Conservation (phyloP, 352 stramenopile genomes). For the Globisporangium nunn region DNA sequence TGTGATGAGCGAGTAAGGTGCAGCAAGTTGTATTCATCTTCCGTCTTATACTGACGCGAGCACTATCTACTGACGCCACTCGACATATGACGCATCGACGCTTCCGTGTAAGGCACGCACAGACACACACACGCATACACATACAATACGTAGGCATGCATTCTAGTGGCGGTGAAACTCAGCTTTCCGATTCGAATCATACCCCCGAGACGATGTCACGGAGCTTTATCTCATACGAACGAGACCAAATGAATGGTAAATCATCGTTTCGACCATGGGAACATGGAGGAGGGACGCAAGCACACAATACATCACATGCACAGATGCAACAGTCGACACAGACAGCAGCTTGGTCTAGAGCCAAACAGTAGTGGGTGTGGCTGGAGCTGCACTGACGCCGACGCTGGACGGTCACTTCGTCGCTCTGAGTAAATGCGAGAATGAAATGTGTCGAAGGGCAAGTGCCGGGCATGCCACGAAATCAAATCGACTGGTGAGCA, state of each 20-base stretch:
- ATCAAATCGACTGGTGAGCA: too few relatives aligned
- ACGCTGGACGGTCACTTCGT: too few relatives aligned
- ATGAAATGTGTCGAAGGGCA: too few relatives aligned
- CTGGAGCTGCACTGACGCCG: too few relatives aligned
- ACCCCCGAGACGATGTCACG: constrained; percentile 13
- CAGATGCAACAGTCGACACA: background rate
- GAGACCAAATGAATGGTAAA: constrained; percentile 62
- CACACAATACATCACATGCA: background rate
- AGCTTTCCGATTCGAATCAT: constrained; percentile 55
- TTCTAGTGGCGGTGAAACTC: constrained; percentile 25
- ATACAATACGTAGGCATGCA: background rate
- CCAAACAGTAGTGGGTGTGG: too few relatives aligned
- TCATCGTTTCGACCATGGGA: constrained; percentile 29
- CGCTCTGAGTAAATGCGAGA: too few relatives aligned
- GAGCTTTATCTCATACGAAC: constrained; percentile 42
- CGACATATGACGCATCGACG: background rate
- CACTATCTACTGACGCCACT: background rate
- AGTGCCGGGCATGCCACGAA: too few relatives aligned
- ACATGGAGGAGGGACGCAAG: constrained; percentile 2
- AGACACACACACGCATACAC: background rate
- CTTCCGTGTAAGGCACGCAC: background rate
- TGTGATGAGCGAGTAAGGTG: too few relatives aligned
- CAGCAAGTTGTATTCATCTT: too few relatives aligned
- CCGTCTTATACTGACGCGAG: too few relatives aligned
- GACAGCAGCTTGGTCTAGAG: background rate